These are phyloP conservation scores for Nicotiana noctiflora DNA, from an alignment of 257 asterid genomes.

Conservation along the genomic window DNA sequence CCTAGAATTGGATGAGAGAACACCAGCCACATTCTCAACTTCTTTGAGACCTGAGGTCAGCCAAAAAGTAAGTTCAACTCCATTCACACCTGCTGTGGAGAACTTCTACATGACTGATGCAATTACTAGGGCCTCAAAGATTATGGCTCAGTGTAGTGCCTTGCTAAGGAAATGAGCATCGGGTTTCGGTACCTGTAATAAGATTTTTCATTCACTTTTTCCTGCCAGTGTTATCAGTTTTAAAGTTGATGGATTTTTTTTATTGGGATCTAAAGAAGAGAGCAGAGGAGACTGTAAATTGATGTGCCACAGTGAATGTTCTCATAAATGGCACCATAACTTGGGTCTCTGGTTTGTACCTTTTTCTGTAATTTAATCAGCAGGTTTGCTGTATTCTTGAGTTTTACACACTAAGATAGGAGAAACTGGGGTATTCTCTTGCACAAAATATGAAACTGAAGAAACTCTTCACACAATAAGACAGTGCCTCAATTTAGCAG, in stretches of 20 bases:
- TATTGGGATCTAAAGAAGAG: background rate
- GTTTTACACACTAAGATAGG: background rate
- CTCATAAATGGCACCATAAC: constrained; percentile 60
- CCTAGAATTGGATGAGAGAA: constrained; percentile 70
- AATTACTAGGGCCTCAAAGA: constrained; percentile 92
- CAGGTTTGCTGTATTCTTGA: constrained; percentile 7
- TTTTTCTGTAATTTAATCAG: constrained; percentile 20
- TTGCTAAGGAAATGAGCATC: constrained; percentile 48
- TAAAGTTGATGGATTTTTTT: constrained; percentile 13
- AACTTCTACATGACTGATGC: constrained; percentile 95
- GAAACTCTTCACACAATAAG: background rate
- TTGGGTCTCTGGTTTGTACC: constrained; percentile 28
- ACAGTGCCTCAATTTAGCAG: background rate
- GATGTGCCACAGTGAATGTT: constrained; percentile 19
- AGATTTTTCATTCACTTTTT: constrained; percentile 22
- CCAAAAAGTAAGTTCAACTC: constrained; percentile 41
- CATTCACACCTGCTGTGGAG: constrained; percentile 53
- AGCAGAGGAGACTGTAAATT: constrained; percentile 9
- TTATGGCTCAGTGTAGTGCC: constrained; percentile 95
- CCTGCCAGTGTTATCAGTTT: constrained; percentile 9
- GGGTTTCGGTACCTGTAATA: constrained; percentile 28
- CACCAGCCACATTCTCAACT: constrained; percentile 60
- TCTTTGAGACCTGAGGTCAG: constrained; percentile 65
- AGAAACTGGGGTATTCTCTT: background rate
- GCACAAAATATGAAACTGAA: background rate